Conservation (phyloP, 2,329 filamentous ascomycete genomes). For the Xylariaceae sp. region DNA sequence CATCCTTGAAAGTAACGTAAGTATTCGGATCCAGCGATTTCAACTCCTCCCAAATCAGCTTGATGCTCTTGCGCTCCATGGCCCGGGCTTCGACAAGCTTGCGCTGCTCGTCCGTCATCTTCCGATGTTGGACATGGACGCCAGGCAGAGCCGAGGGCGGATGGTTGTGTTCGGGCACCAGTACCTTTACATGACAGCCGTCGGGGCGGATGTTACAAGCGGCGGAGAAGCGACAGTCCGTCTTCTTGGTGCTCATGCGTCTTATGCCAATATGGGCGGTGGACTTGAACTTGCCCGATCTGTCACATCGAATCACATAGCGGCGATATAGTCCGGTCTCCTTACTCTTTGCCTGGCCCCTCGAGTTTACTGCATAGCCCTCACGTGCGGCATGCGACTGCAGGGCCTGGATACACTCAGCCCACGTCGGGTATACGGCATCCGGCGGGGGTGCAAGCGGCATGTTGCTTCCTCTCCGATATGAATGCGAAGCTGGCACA, state of each 20-base stretch:
- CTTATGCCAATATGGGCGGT: slow-evolving; percentile 24
- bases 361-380: slow-evolving; percentile 28
- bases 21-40: slow-evolving; percentile 23
- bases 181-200: slow-evolving; percentile 27
- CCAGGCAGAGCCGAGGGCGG: slow-evolving; percentile 24
- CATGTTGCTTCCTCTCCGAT: slow-evolving; percentile 17
- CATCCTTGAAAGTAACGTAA: slow-evolving; percentile 26
- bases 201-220: slow-evolving; percentile 26
- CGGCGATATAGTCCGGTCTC: slow-evolving; percentile 28
- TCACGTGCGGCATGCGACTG: slow-evolving; percentile 27
- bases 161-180: slow-evolving; percentile 27
- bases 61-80: slow-evolving; percentile 26
- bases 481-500: background rate
- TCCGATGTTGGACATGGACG: slow-evolving; percentile 28
- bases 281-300: slow-evolving; percentile 27
- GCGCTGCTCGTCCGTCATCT: slow-evolving; percentile 28
- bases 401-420: slow-evolving; percentile 24
- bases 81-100: slow-evolving; percentile 26
- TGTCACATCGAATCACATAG: slow-evolving; percentile 29
- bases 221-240: slow-evolving; percentile 28
- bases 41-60: slow-evolving; percentile 25
- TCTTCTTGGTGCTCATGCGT: slow-evolving; percentile 28
- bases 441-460: slow-evolving; percentile 26
- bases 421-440: slow-evolving; percentile 24
- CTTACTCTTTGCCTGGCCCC: slow-evolving; percentile 27